phyloP scores from a whole-genome alignment of 805 yeast species.

The Pichia cabralensis region DNA sequence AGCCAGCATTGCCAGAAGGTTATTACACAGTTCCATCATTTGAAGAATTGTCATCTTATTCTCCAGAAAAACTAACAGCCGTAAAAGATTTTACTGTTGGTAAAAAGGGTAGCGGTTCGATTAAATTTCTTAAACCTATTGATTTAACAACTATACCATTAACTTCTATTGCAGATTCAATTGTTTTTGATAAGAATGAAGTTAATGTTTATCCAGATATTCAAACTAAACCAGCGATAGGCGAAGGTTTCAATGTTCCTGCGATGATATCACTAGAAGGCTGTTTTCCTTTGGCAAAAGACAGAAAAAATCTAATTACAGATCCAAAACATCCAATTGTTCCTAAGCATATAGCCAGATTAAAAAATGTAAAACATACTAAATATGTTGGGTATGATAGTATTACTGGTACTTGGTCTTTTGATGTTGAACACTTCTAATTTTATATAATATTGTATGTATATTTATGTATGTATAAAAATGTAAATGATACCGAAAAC shows the following conservation, averaged over 20 bases:
- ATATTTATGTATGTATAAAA: too few species aligned
- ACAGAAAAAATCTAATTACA: conserved; percentile 59
- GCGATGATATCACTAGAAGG: conserved; percentile 65
- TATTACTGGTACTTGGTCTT: conserved; percentile 61
- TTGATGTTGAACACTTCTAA: conserved; percentile 36
- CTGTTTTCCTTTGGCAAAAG: conserved; percentile 71
- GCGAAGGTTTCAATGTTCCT: conserved; percentile 77
- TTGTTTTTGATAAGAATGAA: conserved; percentile 49
- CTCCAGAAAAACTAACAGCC: conserved; percentile 53
- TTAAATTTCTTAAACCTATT: conserved; percentile 72
- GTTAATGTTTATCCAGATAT: conserved; percentile 69
- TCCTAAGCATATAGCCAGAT: conserved; percentile 54
- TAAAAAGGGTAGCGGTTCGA: conserved; percentile 63
- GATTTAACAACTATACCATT: conserved; percentile 65
- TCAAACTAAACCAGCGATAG: conserved; percentile 46
- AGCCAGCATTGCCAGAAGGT: conserved; percentile 38
- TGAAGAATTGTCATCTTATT: conserved; percentile 46
- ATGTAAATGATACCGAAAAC: too few species aligned
- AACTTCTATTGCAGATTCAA: conserved; percentile 54
- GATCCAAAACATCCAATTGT: conserved; percentile 71
- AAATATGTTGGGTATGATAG: conserved; percentile 73
- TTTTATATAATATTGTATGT: too few species aligned
- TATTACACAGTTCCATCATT: conserved; percentile 83
- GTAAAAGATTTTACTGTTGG: conserved; percentile 69
- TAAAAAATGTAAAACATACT: conserved; percentile 49